Evolutionary conservation across 305 asterid species (phyloP), one percentile per base, ranked within the genome.

Genomic region (Fraxinus albicans): DNA sequence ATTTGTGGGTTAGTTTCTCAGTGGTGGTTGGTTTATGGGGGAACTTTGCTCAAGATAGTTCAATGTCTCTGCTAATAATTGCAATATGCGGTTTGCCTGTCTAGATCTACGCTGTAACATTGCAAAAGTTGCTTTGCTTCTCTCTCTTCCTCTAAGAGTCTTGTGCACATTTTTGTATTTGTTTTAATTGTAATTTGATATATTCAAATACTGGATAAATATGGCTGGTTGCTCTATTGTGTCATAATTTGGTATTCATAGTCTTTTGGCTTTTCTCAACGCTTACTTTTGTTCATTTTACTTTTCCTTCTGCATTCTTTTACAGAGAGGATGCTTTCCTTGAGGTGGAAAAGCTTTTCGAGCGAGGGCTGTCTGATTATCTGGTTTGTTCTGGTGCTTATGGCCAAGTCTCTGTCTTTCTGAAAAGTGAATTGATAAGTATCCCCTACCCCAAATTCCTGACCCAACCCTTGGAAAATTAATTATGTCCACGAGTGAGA

Each of bases 321-420:
- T 87, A 89, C 96, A 96, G 99, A 74, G 85, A 83, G 21, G 97
- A 94, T 75, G 93, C 83, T 77, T 83, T 91, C 76, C 84, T 89
- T 79, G 88, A 88, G 53, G 87, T 92, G 84, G 97, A 92, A 86
- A 90, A 91, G 89, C 88, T 94, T 83, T 96, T 89, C 58, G 98
- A 96, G 86, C 91, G 89, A 83, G 98, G 97, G 72, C 88, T 96
- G 47, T 90, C 97, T 81, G 98, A 96, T 89, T 96, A 96, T 84
- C 90, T 93, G 97, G 99, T 96, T 81, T 33, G 97, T 87, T 86
- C 67, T 58, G 69, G 27, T 55, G 21, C 65, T 55, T 55, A 55
- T 55, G 65, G 65, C 0, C 65, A 55, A 55, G 21, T n/a, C 27
- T n/a, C 69, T 6, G 21, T 58, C 27, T 55, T 55, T 55, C 27